These are phyloP conservation scores for Plasmodium gallinaceum DNA, from an alignment of 169 alveolate species.

Conservation along the genomic window DNA sequence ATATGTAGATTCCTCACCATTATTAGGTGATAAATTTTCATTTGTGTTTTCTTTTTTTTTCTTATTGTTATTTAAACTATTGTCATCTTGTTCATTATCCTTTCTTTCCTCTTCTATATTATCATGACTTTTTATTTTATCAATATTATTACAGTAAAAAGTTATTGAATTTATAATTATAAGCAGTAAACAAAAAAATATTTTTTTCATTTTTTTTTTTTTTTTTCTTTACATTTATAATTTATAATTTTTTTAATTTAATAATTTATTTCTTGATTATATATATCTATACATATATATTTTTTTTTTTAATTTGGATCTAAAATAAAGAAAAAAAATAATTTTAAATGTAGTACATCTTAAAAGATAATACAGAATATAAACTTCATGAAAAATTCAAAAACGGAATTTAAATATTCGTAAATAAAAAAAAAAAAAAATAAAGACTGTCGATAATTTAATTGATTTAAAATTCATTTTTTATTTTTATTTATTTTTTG, in stretches of 20 bases:
- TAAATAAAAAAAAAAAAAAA: too few relatives aligned
- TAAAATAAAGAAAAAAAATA: neutral
- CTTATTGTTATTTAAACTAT: neutral
- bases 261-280: slow-evolving; percentile 8
- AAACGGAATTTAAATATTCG: neutral
- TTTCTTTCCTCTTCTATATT: neutral
- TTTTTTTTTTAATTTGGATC: neutral
- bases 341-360: neutral
- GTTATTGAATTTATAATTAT: slow-evolving; percentile 30
- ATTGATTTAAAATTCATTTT: too few relatives aligned
- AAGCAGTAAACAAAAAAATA: slow-evolving; percentile 28
- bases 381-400: slow-evolving; percentile 8
- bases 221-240: slow-evolving; percentile 21
- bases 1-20: slow-evolving; percentile 2
- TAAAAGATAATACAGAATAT: neutral
- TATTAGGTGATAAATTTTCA: too few relatives aligned
- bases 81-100: neutral
- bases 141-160: slow-evolving; percentile 25
- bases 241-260: slow-evolving; percentile 3
- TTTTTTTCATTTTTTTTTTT: slow-evolving; percentile 57
- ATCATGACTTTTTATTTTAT: neutral
- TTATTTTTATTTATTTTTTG: too few relatives aligned
- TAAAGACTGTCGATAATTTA: too few relatives aligned
- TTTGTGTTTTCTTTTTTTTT: too few relatives aligned
- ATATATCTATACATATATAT: slow-evolving; percentile 20